Conservation (phyloP, 441 rosid genomes). For the Lepidium campestre region DNA sequence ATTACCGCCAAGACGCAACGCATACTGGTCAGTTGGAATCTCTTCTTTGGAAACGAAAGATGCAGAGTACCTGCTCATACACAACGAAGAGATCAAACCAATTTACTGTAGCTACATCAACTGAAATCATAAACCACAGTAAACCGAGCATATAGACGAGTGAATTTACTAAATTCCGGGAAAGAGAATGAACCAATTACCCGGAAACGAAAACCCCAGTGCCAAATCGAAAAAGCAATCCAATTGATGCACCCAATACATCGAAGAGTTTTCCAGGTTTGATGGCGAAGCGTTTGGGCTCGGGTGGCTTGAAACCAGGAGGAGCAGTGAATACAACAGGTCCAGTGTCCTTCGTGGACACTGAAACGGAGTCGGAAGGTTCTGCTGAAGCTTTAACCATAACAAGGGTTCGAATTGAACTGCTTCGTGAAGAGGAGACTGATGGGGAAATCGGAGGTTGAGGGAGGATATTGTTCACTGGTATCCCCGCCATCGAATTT, state of each 20-base stretch:
- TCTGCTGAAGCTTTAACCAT: constrained; percentile 51
- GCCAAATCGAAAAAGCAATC: constrained; percentile 66
- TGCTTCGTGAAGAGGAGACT: constrained; percentile 20
- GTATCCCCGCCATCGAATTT: constrained; percentile 53
- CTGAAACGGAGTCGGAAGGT: constrained; percentile 33
- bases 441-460: constrained; percentile 33
- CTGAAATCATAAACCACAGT: not conserved
- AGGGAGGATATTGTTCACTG: constrained; percentile 36
- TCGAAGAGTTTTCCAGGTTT: constrained; percentile 55
- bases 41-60: constrained; percentile 66
- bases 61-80: constrained; percentile 60
- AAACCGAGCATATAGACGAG: not conserved
- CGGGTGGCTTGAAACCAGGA: constrained; percentile 69
- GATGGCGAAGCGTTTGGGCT: constrained; percentile 61
- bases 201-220: constrained; percentile 83
- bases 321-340: constrained; percentile 47
- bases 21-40: constrained; percentile 71
- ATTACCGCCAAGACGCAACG: constrained; percentile 65
- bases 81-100: constrained; percentile 8
- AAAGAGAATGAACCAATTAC: constrained; percentile 24
- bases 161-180: not conserved
- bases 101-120: not conserved
- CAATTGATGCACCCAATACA: constrained; percentile 61
- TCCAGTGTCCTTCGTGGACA: constrained; percentile 36
- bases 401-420: constrained; percentile 20